phyloP scores from a whole-genome alignment of 108 stramenopile genomes.

The Aurantiochytrium sp. region DNA sequence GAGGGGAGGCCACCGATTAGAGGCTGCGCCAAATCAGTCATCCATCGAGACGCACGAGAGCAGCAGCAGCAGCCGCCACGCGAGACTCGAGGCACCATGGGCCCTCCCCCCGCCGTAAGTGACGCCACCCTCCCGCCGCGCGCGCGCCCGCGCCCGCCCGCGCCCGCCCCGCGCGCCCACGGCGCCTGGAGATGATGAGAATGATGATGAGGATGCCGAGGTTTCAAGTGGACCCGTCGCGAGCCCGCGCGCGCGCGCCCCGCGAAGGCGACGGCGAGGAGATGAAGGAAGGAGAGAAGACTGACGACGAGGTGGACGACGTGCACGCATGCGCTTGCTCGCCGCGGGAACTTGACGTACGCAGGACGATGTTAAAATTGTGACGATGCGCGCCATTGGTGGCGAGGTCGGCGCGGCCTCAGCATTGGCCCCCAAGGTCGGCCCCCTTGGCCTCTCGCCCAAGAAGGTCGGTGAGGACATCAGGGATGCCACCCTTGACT shows the following conservation, averaged over 20 bases:
- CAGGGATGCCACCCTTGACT: conserved; percentile 99
- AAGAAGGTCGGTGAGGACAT: conserved; percentile 99
- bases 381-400: conserved; percentile 89
- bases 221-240: too few relatives aligned
- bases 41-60: too few relatives aligned
- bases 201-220: too few relatives aligned
- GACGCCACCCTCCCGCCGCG: too few relatives aligned
- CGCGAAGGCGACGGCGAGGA: too few relatives aligned
- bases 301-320: background rate
- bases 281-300: background rate
- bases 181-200: background rate
- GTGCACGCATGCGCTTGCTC: background rate
- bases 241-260: too few relatives aligned
- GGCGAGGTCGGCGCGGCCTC: conserved; percentile 97
- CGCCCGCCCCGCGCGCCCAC: background rate
- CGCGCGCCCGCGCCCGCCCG: background rate
- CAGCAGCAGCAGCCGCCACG: too few relatives aligned
- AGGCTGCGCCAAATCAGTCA: too few relatives aligned
- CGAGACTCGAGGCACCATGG: background rate
- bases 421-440: conserved; percentile 98
- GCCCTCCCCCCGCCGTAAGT: conserved; percentile 8
- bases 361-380: conserved; percentile 3
- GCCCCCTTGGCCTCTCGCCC: conserved; percentile 98
- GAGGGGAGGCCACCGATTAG: too few relatives aligned
- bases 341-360: background rate